phyloP scores from a whole-genome alignment of 2,329 filamentous ascomycete species.

The Chaetomiaceae sp. region DNA sequence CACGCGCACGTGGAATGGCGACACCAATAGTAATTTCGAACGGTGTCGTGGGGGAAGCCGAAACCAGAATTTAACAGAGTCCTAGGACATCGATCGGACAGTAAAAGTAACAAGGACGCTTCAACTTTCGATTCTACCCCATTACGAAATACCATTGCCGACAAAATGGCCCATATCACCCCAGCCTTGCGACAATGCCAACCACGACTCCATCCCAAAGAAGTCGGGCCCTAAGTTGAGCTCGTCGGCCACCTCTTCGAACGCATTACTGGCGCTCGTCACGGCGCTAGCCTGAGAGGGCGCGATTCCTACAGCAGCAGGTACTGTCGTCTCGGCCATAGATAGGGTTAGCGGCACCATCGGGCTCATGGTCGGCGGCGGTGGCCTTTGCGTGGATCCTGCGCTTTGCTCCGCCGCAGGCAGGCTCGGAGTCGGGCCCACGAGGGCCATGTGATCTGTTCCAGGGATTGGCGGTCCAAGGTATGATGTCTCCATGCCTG shows the following conservation, averaged over 20 bases:
- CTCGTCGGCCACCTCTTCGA: conserved; percentile 33
- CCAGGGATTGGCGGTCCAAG: neutral
- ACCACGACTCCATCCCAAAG: conserved; percentile 23
- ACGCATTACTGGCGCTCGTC: conserved; percentile 32
- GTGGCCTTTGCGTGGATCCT: conserved; percentile 7
- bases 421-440: neutral
- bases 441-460: neutral
- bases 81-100: no score
- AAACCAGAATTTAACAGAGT: no score
- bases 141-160: conserved; percentile 1
- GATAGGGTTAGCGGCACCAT: conserved; percentile 11
- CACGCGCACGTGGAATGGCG: conserved; percentile 23
- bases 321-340: neutral
- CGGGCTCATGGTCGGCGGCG: conserved; percentile 7
- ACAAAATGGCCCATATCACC: conserved; percentile 20
- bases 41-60: conserved; percentile 13
- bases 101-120: no score
- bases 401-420: neutral
- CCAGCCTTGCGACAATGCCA: conserved; percentile 29
- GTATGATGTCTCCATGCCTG: conserved; percentile 6
- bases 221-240: conserved; percentile 31
- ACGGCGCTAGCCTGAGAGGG: conserved; percentile 25
- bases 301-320: conserved; percentile 5
- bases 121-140: no score
- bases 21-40: conserved; percentile 18